Conservation (phyloP, 208 protist species). For the Zelonia costaricensis region DNA sequence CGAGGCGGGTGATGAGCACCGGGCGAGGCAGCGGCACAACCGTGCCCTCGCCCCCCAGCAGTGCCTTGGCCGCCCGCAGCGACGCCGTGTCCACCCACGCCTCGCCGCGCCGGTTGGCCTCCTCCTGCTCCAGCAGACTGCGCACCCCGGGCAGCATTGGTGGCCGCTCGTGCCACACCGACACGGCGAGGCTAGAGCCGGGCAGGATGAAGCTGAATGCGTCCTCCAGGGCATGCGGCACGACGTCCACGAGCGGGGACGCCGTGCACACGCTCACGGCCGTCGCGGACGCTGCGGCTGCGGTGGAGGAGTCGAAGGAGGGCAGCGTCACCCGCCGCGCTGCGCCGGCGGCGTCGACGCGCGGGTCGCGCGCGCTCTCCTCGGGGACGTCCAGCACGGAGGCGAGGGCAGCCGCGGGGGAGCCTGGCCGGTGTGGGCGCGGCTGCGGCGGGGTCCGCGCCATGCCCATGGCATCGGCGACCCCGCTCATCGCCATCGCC, state of each 20-base stretch:
- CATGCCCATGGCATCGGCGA: not conserved
- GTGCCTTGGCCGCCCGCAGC: slow-evolving; percentile 35
- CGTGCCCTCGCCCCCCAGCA: slow-evolving; percentile 44
- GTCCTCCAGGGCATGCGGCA: too few relatives aligned
- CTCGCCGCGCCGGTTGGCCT: slow-evolving; percentile 19
- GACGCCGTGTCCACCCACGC: slow-evolving; percentile 11
- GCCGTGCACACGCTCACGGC: too few relatives aligned
- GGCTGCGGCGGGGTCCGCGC: slow-evolving; percentile 1
- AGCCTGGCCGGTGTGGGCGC: not conserved
- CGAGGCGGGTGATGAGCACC: slow-evolving; percentile 66
- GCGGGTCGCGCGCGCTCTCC: too few relatives aligned
- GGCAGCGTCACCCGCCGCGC: too few relatives aligned
- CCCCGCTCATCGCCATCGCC: too few relatives aligned
- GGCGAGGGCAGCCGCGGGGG: not conserved
- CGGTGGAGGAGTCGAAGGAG: too few relatives aligned
- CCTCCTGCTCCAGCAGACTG: slow-evolving; percentile 19
- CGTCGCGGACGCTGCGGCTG: too few relatives aligned
- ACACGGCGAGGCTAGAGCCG: slow-evolving; percentile 28
- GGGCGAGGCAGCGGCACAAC: slow-evolving; percentile 35
- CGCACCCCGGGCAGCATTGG: slow-evolving; percentile 12
- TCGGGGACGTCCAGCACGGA: too few relatives aligned
- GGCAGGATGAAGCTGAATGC: slow-evolving; percentile 29
- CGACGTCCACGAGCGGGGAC: too few relatives aligned
- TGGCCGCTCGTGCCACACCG: slow-evolving; percentile 9
- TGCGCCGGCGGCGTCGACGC: too few relatives aligned